These are phyloP conservation scores for Selaginella moellendorffii DNA, from an alignment of 75 land plant species.

Conservation along the genomic window DNA sequence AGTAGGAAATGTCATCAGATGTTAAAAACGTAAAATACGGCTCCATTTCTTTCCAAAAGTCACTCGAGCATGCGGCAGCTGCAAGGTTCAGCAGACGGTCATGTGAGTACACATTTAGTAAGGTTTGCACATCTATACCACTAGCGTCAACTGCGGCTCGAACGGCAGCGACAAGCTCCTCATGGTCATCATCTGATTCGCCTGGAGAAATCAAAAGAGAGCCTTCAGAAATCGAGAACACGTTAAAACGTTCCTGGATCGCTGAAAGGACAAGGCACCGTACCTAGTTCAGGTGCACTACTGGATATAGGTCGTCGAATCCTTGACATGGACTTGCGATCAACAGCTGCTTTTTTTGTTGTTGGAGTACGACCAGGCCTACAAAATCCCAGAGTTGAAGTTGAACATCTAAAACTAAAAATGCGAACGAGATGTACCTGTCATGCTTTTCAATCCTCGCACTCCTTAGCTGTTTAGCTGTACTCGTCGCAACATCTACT, in stretches of 20 bases:
- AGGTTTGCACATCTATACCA: slow-evolving; percentile 26
- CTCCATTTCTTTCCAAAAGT: slow-evolving; percentile 75
- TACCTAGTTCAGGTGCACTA: slow-evolving; percentile 42
- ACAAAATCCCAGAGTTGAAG: too few species aligned
- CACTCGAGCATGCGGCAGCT: slow-evolving; percentile 37
- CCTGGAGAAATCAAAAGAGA: slow-evolving; percentile 24
- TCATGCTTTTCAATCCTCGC: slow-evolving; percentile 43
- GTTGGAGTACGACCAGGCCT: slow-evolving; percentile 71
- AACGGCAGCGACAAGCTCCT: slow-evolving; percentile 59
- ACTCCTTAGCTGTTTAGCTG: slow-evolving; percentile 37
- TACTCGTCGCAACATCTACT: slow-evolving; percentile 24
- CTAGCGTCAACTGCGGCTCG: slow-evolving; percentile 43
- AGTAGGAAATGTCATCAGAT: slow-evolving; percentile 29
- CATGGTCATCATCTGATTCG: slow-evolving; percentile 69
- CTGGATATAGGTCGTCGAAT: slow-evolving; percentile 30
- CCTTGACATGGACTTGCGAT: slow-evolving; percentile 55
- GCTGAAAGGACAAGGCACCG: not conserved
- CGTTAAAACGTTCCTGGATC: not conserved
- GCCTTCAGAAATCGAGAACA: too few species aligned
- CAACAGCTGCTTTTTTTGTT: slow-evolving; percentile 37
- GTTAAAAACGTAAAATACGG: slow-evolving; percentile 51
- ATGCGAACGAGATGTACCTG: too few species aligned
- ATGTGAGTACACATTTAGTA: not conserved
- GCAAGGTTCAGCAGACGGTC: slow-evolving; percentile 18
- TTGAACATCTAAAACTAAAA: too few species aligned